These are phyloP conservation scores for Carpinus fangiana DNA, from an alignment of 306 rosid species.

Conservation along the genomic window DNA sequence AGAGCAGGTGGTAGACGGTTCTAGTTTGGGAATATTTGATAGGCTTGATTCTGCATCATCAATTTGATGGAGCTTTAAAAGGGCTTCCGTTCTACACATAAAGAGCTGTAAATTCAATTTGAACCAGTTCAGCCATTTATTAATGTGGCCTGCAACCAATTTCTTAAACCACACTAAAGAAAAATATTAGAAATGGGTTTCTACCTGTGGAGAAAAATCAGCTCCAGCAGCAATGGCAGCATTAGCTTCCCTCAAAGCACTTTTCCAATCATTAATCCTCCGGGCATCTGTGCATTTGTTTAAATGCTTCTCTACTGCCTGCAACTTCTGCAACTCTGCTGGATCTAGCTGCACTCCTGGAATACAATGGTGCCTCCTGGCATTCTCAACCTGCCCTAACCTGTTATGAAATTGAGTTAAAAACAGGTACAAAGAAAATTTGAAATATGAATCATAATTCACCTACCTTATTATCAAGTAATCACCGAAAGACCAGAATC, in stretches of 20 bases:
- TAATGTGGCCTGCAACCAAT: constrained; percentile 14
- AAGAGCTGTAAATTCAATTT: constrained; percentile 88
- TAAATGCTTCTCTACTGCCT: constrained; percentile 71
- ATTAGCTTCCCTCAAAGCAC: constrained; percentile 69
- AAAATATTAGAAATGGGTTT: not conserved
- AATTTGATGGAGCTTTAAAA: constrained; percentile 80
- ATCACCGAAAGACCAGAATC: not conserved
- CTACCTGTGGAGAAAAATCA: constrained; percentile 80
- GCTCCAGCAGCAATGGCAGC: constrained; percentile 72
- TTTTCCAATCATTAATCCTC: constrained; percentile 77
- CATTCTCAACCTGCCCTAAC: constrained; percentile 88
- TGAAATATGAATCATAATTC: not conserved
- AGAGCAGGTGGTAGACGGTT: constrained; percentile 35
- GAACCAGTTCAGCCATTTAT: constrained; percentile 56
- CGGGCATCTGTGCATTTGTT: constrained; percentile 73
- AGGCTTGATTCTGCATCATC: constrained; percentile 71
- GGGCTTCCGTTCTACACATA: constrained; percentile 95
- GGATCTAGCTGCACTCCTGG: constrained; percentile 58
- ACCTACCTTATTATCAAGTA: not conserved
- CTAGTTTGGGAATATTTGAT: constrained; percentile 45
- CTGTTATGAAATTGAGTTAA: constrained; percentile 39
- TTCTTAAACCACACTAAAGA: constrained; percentile 1
- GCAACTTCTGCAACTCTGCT: constrained; percentile 64
- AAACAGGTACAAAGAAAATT: not conserved
- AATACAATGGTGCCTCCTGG: constrained; percentile 62